Base-by-base conservation (phyloP, 768 basidiomycete genomes). In the Lactarius psammicola region DNA sequence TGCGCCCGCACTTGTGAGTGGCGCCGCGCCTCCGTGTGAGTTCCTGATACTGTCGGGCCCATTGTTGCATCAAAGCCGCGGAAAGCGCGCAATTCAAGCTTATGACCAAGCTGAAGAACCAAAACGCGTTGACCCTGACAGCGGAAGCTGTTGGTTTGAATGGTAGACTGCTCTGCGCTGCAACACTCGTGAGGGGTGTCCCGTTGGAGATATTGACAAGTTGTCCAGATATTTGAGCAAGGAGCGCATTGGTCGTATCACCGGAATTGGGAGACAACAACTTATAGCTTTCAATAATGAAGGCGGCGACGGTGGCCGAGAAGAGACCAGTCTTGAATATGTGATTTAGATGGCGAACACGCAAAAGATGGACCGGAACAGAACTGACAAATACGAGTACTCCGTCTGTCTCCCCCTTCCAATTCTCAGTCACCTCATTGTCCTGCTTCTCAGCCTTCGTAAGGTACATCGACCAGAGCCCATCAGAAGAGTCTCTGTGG, bases 241-340 rank as follows among this genome's bases (percentile, higher is more conserved):
- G 62, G 28, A 63, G 18, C 1, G 13, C 10, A 23, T 34, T 38
- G 13, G 62, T 51, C 3, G 42, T 23, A 31, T 62, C 62, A 2
- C 42, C 15, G 2, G 60, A 44, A 30, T 67, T 56, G 1, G 68
- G 66, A 9, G 40, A 57, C 13, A 69, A 7, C 1, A 34, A 31
- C 42, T 53, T 51, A 23, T 68, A 68, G 40, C 60, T 63, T 49
- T 68, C 67, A 15, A 68, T 60, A 30, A 69, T 51, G 49, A 69
- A 63, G 23, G 68, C 56, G 11, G 68, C 58, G 36, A 67, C 30
- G 20, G 61, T 66, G 4, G 60, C 68, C 2, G 68, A 66, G 46
- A 69, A 69, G 2, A 68, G 58, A 56, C 68, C 60, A 3, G 68
- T 60, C 68, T 68, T 53, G 10, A 33, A n/a, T 4, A 13, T 55